Evolutionary conservation across 805 yeast species (phyloP), one percentile per base, ranked within the genome.

Genomic region (Pichia deserticola): DNA sequence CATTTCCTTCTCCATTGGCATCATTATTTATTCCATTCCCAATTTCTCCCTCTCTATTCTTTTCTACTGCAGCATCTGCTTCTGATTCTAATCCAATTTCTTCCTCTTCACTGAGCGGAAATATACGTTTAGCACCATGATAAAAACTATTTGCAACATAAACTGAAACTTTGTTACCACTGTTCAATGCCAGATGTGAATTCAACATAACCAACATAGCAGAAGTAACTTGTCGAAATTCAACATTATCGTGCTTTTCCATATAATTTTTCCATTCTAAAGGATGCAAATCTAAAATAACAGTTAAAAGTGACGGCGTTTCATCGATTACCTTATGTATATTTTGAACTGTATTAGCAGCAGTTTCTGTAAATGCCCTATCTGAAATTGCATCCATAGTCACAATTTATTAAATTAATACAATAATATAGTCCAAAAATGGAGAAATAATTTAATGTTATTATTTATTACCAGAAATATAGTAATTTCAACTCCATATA

Each of bases 121-220:
- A 88, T 27, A 92, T 61, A 56, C 85, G 78, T 55, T 71, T 70
- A 0, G 95, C 81, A 0, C 92, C 88, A 12, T 69, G 66, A 3
- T 53, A 50, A 40, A 55, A 64, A 1, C 88, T 77, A 55, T 88
- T 85, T 25, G 88, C 83, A 1, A 88, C 85, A 38, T 90, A 77
- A 13, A 92, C 78, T 3, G 93, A 85, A 9, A 92, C 95, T 60
- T 79, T 79, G 64, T 93, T 93, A 36, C 89, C 80, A 57, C 86
- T 86, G 65, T 87, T 87, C 45, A 88, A 73, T 0, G 98, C 83
- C 43, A 93, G 64, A 64, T 93, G 99, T 1, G 95, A 89, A 64
- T 93, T 93, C 46, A 90, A 64, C 59, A 85, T 82, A 28, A 93
- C 89, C 34, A 89, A 66, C 8, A 90, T 60, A 3, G 90, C 72